phyloP scores from a whole-genome alignment of 805 yeast species.

The Starmerella tilneyi region DNA sequence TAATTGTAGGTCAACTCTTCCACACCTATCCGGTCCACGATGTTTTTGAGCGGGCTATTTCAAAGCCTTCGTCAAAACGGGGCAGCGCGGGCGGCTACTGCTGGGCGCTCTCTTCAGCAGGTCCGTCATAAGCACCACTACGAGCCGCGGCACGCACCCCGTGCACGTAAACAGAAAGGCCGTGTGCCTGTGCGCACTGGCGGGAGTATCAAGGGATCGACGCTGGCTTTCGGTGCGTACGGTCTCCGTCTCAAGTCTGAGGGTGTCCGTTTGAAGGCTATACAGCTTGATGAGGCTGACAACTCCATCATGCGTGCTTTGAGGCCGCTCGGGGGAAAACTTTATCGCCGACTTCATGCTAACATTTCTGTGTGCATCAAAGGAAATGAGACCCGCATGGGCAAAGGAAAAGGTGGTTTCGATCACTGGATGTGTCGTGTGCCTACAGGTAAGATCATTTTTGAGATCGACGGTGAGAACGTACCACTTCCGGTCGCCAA shows the following conservation, averaged over 20 bases:
- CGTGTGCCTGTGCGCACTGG: conserved; percentile 91
- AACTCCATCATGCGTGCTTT: conserved; percentile 72
- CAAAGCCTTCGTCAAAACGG: conserved; percentile 7
- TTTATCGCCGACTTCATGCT: conserved; percentile 73
- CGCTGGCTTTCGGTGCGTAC: conserved; percentile 66
- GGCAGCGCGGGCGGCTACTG: background rate
- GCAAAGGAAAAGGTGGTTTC: conserved; percentile 97
- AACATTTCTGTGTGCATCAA: conserved; percentile 86
- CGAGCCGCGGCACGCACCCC: conserved; percentile 54
- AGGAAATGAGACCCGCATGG: conserved; percentile 99
- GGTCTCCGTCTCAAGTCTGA: conserved; percentile 84
- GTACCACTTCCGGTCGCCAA: conserved; percentile 83
- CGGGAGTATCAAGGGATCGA: conserved; percentile 82
- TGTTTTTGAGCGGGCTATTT: conserved; percentile 12
- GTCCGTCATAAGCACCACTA: conserved; percentile 26
- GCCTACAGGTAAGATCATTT: conserved; percentile 86
- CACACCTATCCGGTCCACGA: background rate
- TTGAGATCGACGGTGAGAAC: conserved; percentile 65
- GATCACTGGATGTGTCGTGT: conserved; percentile 96
- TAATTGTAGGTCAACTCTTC: background rate
- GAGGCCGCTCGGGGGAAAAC: conserved; percentile 59
- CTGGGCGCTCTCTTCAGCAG: conserved; percentile 11
- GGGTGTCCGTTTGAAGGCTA: conserved; percentile 76
- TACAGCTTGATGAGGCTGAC: conserved; percentile 85
- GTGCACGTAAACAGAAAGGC: conserved; percentile 81